These are phyloP conservation scores for Cladosporium colombiae DNA, from an alignment of 2,329 filamentous ascomycete species.

Conservation along the genomic window DNA sequence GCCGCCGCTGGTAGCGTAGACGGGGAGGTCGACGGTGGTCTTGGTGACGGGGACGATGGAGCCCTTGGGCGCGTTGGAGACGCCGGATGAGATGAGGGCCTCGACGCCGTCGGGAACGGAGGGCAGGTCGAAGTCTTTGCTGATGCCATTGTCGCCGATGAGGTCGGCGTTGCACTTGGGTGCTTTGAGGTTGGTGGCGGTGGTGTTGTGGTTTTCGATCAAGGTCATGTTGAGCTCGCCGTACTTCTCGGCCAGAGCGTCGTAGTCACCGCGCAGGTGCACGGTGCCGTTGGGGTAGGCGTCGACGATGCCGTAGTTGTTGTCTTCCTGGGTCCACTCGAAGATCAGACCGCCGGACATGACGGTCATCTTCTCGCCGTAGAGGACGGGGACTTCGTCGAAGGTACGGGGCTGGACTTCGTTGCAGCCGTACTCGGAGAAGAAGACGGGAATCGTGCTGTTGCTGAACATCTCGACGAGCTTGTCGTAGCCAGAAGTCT, in stretches of 20 bases:
- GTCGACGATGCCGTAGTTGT: conserved; percentile 55
- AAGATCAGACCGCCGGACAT: conserved; percentile 80
- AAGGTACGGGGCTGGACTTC: conserved; percentile 69
- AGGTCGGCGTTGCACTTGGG: conserved; percentile 67
- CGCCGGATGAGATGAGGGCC: conserved; percentile 74
- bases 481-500: conserved; percentile 62
- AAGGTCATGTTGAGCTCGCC: conserved; percentile 69
- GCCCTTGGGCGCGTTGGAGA: conserved; percentile 60
- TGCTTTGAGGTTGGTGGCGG: conserved; percentile 55
- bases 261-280: conserved; percentile 50
- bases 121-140: conserved; percentile 77
- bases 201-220: conserved; percentile 64
- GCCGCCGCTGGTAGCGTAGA: conserved; percentile 59
- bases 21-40: conserved; percentile 57
- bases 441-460: conserved; percentile 74
- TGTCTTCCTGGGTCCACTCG: conserved; percentile 73
- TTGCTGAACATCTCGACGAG: conserved; percentile 66
- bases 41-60: conserved; percentile 60
- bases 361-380: conserved; percentile 68
- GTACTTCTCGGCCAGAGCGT: conserved; percentile 75
- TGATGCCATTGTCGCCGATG: conserved; percentile 69
- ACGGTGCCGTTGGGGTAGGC: conserved; percentile 47
- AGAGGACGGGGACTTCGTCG: conserved; percentile 73
- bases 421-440: conserved; percentile 83
- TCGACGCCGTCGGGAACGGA: conserved; percentile 66